These are phyloP conservation scores for Aspergillus neotritici DNA, from an alignment of 2,329 filamentous ascomycete genomes.

Conservation along the genomic window DNA sequence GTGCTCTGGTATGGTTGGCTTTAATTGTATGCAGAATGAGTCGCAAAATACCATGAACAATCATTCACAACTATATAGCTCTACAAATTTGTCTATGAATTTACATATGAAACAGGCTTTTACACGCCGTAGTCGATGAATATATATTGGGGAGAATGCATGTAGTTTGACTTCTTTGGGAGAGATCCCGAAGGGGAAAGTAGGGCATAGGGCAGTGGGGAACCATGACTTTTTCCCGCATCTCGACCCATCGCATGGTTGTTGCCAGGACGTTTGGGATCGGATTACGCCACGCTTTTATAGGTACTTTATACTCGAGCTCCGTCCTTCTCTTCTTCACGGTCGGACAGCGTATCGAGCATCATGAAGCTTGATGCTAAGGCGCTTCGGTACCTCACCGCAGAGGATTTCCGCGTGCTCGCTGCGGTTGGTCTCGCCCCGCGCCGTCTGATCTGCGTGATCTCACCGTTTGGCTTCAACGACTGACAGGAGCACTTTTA, in stretches of 20 bases:
- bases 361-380: constrained; percentile 93
- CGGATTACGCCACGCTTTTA: not conserved
- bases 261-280: too few species aligned
- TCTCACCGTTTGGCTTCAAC: constrained; percentile 23
- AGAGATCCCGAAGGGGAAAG: constrained; percentile 22
- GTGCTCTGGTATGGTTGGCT: constrained; percentile 23
- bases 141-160: too few species aligned
- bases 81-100: constrained; percentile 8
- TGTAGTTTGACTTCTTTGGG: not conserved
- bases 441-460: constrained; percentile 17
- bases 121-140: not conserved
- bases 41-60: constrained; percentile 27
- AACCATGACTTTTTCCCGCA: constrained; percentile 27
- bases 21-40: constrained; percentile 33
- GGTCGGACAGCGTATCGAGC: constrained; percentile 4
- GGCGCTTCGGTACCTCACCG: constrained; percentile 82
- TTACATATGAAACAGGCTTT: constrained; percentile 1
- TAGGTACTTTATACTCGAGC: not conserved
- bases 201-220: constrained; percentile 37
- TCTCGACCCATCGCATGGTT: constrained; percentile 2
- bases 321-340: too few species aligned
- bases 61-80: constrained; percentile 11
- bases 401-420: constrained; percentile 93
- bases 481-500: constrained; percentile 43
- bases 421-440: constrained; percentile 62